Evolutionary conservation across 208 protist genomes (phyloP).

Genomic region (Acanthamoeba quina): DNA sequence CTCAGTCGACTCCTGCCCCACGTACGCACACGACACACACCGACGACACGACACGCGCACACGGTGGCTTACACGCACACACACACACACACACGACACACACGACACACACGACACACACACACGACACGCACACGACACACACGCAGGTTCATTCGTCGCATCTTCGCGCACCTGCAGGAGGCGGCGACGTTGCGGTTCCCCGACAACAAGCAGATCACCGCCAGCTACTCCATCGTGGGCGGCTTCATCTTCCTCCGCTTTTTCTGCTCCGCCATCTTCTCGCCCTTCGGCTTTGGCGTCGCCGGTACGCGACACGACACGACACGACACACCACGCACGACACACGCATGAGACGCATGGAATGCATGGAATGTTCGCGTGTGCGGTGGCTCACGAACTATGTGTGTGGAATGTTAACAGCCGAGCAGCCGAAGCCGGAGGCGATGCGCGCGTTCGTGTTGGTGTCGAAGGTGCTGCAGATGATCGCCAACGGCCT

Average conservation of each 20-base stretch:
- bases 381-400: no score
- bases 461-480: constrained; percentile 52
- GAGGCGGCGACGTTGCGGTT: not conserved
- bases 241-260: constrained; percentile 65
- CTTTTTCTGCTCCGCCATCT: constrained; percentile 68
- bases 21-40: not conserved
- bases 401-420: no score
- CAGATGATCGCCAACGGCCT: constrained; percentile 67
- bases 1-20: constrained; percentile 41
- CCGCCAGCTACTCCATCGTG: constrained; percentile 7
- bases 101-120: no score
- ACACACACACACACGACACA: no score
- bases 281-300: constrained; percentile 38
- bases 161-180: constrained; percentile 6
- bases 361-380: no score
- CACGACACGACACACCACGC: not conserved
- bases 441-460: constrained; percentile 27
- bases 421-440: not conserved
- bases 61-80: no score
- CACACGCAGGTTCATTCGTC: not conserved
- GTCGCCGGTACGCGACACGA: not conserved
- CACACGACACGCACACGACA: no score
- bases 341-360: no score
- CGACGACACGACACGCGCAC: no score
- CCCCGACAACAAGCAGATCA: constrained; percentile 57